Conservation (phyloP, 1,139 yeast genomes). For the Hemisphaericaspora subhashii region DNA sequence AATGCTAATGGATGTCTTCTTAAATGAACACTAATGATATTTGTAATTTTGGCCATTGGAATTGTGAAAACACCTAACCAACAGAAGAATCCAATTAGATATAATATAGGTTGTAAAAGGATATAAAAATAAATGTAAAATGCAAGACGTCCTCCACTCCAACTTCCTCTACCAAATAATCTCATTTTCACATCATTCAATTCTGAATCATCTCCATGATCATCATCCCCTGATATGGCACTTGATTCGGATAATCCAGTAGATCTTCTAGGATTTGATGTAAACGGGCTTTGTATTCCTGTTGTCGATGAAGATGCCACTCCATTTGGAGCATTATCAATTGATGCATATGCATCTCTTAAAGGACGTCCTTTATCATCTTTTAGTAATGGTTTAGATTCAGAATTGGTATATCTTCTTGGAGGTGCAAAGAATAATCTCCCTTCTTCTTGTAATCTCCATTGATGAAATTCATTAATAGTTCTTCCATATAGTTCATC, state of each 20-base stretch:
- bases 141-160: conserved; percentile 82
- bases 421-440: conserved; percentile 73
- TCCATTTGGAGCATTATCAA: conserved; percentile 15
- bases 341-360: conserved; percentile 39
- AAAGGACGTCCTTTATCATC: conserved; percentile 47
- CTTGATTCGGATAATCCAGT: conserved; percentile 1
- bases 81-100: conserved; percentile 56
- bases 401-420: conserved; percentile 40
- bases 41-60: conserved; percentile 83
- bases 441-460: conserved; percentile 82
- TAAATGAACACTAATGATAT: conserved; percentile 64
- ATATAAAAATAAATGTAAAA: conserved; percentile 76
- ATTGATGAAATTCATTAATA: conserved; percentile 78
- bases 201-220: conserved; percentile 32
- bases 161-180: conserved; percentile 87
- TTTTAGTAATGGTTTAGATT: conserved; percentile 40
- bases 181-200: conserved; percentile 50
- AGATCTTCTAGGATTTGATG: conserved; percentile 6
- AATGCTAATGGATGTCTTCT: conserved; percentile 90
- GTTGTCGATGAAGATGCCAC: not conserved
- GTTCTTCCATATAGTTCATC: conserved; percentile 90
- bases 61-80: conserved; percentile 89
- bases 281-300: conserved; percentile 3
- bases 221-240: conserved; percentile 13
- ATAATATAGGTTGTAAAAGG: conserved; percentile 66